Conservation (phyloP, 1,139 yeast species). For the Zygoascus sp. region DNA sequence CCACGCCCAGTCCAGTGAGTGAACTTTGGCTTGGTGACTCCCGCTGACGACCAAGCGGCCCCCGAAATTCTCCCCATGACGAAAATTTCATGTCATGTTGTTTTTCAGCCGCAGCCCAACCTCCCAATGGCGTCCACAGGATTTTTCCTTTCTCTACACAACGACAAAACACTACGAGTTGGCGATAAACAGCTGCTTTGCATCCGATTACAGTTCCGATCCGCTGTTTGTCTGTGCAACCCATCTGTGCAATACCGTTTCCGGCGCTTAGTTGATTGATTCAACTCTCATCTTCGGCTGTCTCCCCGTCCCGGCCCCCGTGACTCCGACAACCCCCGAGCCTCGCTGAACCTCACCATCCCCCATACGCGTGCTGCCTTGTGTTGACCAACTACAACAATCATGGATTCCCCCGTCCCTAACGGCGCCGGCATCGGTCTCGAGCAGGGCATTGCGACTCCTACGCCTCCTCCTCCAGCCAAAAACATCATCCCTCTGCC, state of each 20-base stretch:
- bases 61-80: not conserved
- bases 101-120: not conserved
- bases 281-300: no score
- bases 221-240: not conserved
- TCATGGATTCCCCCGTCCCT: constrained; percentile 6
- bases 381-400: not conserved
- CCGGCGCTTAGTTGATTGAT: no score
- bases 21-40: not conserved
- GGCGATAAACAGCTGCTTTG: not conserved
- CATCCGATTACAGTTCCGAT: no score
- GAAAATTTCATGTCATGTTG: not conserved
- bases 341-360: no score
- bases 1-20: not conserved
- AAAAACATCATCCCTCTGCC: constrained; percentile 27
- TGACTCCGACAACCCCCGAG: no score
- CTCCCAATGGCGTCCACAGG: constrained; percentile 2
- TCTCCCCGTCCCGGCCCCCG: not conserved
- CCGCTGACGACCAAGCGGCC: no score
- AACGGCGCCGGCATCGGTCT: not conserved
- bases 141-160: not conserved
- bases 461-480: constrained; percentile 4
- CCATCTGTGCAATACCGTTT: no score
- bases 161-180: not conserved
- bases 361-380: not conserved
- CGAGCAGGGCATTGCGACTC: constrained; percentile 4